phyloP scores from a whole-genome alignment of 345 rosid genomes.

The Schrenkiella parvula region DNA sequence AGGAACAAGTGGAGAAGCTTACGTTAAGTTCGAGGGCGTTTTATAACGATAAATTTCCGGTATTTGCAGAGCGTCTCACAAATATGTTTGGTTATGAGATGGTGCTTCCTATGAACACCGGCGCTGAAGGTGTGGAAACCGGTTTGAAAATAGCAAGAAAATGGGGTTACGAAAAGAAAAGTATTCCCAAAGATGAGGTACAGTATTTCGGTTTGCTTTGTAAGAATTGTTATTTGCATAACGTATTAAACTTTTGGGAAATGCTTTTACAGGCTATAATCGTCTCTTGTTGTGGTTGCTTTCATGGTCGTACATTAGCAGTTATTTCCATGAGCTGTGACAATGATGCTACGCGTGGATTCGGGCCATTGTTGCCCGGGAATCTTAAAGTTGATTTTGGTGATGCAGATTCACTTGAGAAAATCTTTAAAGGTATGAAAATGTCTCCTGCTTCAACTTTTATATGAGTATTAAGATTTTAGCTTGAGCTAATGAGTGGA shows the following conservation, averaged over 20 bases:
- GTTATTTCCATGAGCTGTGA: slow-evolving; percentile 98
- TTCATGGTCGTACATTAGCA: slow-evolving; percentile 95
- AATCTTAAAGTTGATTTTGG: slow-evolving; percentile 96
- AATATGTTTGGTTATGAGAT: slow-evolving; percentile 87
- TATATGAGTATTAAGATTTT: not conserved
- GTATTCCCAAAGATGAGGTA: slow-evolving; percentile 77
- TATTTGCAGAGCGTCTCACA: slow-evolving; percentile 73
- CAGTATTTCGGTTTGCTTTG: not conserved
- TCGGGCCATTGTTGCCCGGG: slow-evolving; percentile 89
- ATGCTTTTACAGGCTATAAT: slow-evolving; percentile 60
- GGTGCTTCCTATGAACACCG: slow-evolving; percentile 99
- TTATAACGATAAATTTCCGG: slow-evolving; percentile 77
- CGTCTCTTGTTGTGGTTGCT: slow-evolving; percentile 96
- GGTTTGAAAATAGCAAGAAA: slow-evolving; percentile 93
- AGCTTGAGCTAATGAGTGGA: not conserved
- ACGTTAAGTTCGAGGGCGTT: slow-evolving; percentile 91
- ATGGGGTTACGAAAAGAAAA: slow-evolving; percentile 90
- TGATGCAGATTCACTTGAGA: slow-evolving; percentile 65
- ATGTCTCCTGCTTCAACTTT: not conserved
- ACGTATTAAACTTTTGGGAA: not conserved
- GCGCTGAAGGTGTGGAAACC: slow-evolving; percentile 98
- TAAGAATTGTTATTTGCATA: not conserved
- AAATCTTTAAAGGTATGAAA: slow-evolving; percentile 60
- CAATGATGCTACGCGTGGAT: slow-evolving; percentile 91
- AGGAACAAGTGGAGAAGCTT: slow-evolving; percentile 79